These are phyloP conservation scores for Neurospora sp. DNA, from an alignment of 495 filamentous ascomycete species.

Conservation along the genomic window DNA sequence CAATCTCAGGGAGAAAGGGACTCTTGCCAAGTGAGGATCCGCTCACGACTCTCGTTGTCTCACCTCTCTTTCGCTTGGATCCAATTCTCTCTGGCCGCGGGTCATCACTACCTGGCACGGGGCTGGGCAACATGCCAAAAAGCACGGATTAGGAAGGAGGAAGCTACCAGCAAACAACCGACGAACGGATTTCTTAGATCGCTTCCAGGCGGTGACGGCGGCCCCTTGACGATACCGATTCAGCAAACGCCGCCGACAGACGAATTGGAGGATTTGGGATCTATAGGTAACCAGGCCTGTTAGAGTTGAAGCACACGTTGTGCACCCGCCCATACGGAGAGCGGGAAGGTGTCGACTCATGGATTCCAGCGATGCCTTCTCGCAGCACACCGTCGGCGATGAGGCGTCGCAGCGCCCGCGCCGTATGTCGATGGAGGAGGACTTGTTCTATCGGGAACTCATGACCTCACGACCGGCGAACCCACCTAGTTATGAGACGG, in stretches of 20 bases:
- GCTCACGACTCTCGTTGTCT: neutral
- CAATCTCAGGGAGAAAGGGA: neutral
- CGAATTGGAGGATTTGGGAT: neutral
- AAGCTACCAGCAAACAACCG: constrained; percentile 3
- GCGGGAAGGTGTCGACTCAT: neutral
- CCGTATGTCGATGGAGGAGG: constrained; percentile 32
- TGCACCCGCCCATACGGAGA: neutral
- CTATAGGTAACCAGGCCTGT: neutral
- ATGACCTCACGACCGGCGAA: constrained; percentile 26
- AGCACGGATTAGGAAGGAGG: constrained; percentile 15
- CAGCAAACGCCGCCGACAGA: neutral
- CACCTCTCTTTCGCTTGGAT: neutral
- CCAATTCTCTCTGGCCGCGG: neutral
- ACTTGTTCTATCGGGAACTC: constrained; percentile 26
- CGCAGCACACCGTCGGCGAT: constrained; percentile 19
- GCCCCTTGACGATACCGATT: neutral
- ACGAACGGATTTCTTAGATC: neutral
- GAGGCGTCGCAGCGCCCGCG: constrained; percentile 17
- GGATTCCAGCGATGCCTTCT: constrained; percentile 22
- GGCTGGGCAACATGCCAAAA: constrained; percentile 16
- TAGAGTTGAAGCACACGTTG: neutral
- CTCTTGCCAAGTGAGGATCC: neutral
- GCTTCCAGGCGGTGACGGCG: neutral
- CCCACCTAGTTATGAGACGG: constrained; percentile 27
- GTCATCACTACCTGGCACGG: neutral